Evolutionary conservation across 352 stramenopile genomes (phyloP).

Genomic region (Hyaloperonospora arabidopsidis): DNA sequence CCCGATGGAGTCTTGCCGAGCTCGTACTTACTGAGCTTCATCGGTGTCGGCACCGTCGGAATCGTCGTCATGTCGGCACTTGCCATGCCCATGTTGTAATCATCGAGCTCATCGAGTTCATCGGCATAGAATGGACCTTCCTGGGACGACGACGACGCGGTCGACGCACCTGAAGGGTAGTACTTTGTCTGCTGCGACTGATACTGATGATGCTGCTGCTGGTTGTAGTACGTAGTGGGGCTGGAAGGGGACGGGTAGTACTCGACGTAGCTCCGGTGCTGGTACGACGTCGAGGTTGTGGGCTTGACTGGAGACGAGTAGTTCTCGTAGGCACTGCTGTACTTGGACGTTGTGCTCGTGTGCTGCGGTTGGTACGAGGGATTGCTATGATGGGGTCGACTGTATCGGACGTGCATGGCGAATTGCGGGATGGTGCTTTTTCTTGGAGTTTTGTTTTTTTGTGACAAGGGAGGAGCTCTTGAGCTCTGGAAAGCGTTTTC

Average conservation of each 20-base stretch:
- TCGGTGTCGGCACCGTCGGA: conserved; percentile 61
- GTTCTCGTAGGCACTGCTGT: conserved; percentile 8
- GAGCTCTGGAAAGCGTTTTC: conserved; percentile 25
- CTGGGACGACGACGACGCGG: conserved; percentile 69
- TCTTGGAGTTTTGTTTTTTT: background rate
- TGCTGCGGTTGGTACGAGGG: conserved; percentile 27
- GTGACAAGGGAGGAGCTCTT: conserved; percentile 1
- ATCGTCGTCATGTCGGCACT: conserved; percentile 71
- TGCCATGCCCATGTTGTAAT: conserved; percentile 42
- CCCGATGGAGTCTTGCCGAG: conserved; percentile 70
- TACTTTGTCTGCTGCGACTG: conserved; percentile 25
- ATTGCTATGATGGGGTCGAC: conserved; percentile 28
- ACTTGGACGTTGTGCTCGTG: conserved; percentile 15
- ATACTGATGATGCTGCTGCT: conserved; percentile 26
- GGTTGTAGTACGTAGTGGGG: conserved; percentile 37
- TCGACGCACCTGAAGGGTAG: conserved; percentile 68
- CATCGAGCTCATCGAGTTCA: conserved; percentile 65
- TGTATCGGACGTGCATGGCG: conserved; percentile 37
- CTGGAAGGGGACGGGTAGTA: conserved; percentile 38
- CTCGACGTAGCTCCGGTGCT: conserved; percentile 27
- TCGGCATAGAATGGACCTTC: conserved; percentile 66
- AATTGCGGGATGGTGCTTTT: background rate
- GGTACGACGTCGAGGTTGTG: conserved; percentile 11
- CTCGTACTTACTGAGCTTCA: conserved; percentile 69
- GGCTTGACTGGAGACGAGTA: conserved; percentile 38